phyloP scores from a whole-genome alignment of 2,329 filamentous ascomycete species.

The Fusarium nanum region DNA sequence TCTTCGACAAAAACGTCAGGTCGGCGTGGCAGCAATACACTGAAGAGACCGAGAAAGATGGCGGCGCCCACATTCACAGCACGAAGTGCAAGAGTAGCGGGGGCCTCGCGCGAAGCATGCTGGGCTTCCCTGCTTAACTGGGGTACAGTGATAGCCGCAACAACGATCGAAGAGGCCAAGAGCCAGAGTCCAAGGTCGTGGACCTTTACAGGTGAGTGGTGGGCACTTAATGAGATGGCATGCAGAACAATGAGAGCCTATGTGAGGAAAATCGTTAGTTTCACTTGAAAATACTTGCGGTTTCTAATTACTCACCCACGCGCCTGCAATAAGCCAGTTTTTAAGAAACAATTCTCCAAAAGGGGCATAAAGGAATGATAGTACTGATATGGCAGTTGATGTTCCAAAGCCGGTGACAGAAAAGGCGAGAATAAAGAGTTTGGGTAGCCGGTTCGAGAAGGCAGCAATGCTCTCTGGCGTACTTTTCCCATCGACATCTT shows the following conservation, averaged over 20 bases:
- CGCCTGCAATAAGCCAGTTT: conserved; percentile 69
- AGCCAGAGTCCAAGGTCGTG: conserved; percentile 66
- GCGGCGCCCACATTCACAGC: conserved; percentile 59
- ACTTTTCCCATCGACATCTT: conserved; percentile 76
- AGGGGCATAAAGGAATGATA: conserved; percentile 57
- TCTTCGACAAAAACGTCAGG: conserved; percentile 73
- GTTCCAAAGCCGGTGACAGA: conserved; percentile 64
- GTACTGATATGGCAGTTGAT: conserved; percentile 67
- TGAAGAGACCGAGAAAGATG: conserved; percentile 60
- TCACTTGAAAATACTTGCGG: background rate
- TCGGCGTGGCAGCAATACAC: conserved; percentile 71
- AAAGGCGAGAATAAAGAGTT: conserved; percentile 65
- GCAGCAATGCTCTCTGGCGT: conserved; percentile 70
- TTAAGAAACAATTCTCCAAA: conserved; percentile 59
- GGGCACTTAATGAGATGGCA: conserved; percentile 60
- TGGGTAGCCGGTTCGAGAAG: conserved; percentile 71
- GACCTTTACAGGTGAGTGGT: conserved; percentile 62
- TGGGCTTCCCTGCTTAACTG: conserved; percentile 57
- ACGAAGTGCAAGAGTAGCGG: conserved; percentile 59
- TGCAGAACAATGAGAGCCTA: conserved; percentile 66
- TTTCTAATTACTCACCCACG: conserved; percentile 68
- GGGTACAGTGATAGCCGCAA: conserved; percentile 57
- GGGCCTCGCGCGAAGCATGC: conserved; percentile 49
- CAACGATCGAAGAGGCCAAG: conserved; percentile 60
- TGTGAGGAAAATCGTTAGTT: conserved; percentile 5